Percentiles rank a stretch among this genome's conserved stretches.
Conservation (phyloP, 768 basidiomycete genomes). For the Boletellus ananas region DNA sequence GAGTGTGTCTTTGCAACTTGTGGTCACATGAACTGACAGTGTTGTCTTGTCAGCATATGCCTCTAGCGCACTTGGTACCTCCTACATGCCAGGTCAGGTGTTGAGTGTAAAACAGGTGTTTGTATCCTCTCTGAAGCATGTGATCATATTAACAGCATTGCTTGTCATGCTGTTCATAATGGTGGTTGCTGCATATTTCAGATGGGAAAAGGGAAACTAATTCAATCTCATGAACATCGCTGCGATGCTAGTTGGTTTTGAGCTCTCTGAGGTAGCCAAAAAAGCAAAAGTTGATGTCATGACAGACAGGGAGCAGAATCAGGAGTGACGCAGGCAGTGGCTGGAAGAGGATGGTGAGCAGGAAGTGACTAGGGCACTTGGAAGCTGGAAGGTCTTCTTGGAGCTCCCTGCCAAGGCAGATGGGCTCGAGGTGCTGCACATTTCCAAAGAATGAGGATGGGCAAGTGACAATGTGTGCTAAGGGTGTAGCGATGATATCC, state of each 20-base stretch:
- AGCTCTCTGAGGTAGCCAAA: conserved; percentile 5
- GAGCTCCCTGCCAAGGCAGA: not conserved
- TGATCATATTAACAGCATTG: conserved; percentile 5
- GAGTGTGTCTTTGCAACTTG: not conserved
- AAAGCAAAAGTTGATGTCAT: not conserved
- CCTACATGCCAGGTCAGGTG: conserved; percentile 14
- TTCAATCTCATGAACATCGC: conserved; percentile 15
- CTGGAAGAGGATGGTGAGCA: not conserved
- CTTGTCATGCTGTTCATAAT: conserved; percentile 1
- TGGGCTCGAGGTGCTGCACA: conserved; percentile 3
- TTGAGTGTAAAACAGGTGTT: conserved; percentile 10
- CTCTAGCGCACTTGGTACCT: conserved; percentile 7
- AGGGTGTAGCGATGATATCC: too few relatives aligned
- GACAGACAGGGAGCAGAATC: not conserved
- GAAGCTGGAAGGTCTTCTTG: conserved; percentile 7
- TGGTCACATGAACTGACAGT: not conserved
- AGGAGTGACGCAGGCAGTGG: not conserved
- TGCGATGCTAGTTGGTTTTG: conserved; percentile 6
- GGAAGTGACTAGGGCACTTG: conserved; percentile 2
- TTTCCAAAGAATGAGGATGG: not conserved
- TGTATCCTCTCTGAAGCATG: conserved; percentile 12
- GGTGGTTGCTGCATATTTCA: conserved; percentile 5
- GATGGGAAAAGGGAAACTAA: conserved; percentile 5
- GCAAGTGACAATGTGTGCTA: not conserved
- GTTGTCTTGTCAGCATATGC: conserved; percentile 8